A percentile compares a stretch with the other conserved stretches of the same genome.
Evolutionary conservation across 352 stramenopile genomes (phyloP).

Genomic region (Nannochloropsis limnetica): DNA sequence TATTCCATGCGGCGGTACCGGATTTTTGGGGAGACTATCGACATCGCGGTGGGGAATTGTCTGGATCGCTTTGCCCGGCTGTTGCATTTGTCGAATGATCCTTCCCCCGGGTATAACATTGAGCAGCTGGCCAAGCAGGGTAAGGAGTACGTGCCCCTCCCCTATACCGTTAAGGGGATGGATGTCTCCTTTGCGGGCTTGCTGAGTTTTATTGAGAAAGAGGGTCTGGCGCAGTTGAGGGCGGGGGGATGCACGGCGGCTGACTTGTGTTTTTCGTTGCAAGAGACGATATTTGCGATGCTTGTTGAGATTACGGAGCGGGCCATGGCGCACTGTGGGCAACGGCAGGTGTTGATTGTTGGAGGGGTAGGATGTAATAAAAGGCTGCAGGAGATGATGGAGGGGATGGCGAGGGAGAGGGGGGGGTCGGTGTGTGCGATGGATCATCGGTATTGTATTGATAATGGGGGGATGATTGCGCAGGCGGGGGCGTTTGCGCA

Average conservation of each 20-base stretch:
- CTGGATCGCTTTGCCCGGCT: slow-evolving; percentile 88
- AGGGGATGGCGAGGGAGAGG: slow-evolving; percentile 86
- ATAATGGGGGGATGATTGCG: slow-evolving; percentile 99
- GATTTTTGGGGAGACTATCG: slow-evolving; percentile 99
- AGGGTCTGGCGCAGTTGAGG: slow-evolving; percentile 55
- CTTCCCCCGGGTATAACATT: slow-evolving; percentile 97
- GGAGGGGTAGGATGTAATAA: slow-evolving; percentile 95
- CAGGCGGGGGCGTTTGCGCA: slow-evolving; percentile 95
- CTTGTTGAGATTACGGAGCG: slow-evolving; percentile 99
- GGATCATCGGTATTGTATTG: slow-evolving; percentile 98
- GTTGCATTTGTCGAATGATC: slow-evolving; percentile 93
- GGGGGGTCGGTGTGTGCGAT: slow-evolving; percentile 89
- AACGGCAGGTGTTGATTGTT: slow-evolving; percentile 95
- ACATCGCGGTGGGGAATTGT: slow-evolving; percentile 99
- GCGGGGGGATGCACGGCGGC: slow-evolving; percentile 76
- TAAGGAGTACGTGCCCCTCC: slow-evolving; percentile 81
- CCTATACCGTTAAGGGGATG: slow-evolving; percentile 99
- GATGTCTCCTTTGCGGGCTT: slow-evolving; percentile 95
- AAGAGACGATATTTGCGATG: slow-evolving; percentile 99
- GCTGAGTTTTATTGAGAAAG: slow-evolving; percentile 86
- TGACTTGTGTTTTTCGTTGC: slow-evolving; percentile 96
- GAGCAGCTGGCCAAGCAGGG: slow-evolving; percentile 87
- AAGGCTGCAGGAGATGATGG: slow-evolving; percentile 92
- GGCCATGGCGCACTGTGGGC: slow-evolving; percentile 95
- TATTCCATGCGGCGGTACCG: slow-evolving; percentile 69